Percentiles rank a stretch among this genome's conserved stretches.
Evolutionary conservation across 164 flowering plant genomes (phyloP).

Genomic region (Vitis rotundifolia): DNA sequence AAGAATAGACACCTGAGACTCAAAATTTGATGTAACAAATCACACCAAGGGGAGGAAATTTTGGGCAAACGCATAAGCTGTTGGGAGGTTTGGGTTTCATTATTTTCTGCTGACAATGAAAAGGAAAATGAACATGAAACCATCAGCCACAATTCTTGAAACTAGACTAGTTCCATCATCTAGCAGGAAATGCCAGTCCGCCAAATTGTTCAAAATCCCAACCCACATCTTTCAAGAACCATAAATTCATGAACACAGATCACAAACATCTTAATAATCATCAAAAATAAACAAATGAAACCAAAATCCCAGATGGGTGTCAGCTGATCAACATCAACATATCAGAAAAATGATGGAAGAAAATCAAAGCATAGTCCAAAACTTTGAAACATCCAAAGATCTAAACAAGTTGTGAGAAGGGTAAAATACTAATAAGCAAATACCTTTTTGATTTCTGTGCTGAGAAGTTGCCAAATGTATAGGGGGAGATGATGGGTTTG

Average conservation of each 20-base stretch:
- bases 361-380: background rate
- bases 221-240: background rate
- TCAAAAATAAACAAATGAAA: background rate
- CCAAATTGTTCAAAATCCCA: background rate
- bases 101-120: too few species aligned
- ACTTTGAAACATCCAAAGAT: background rate
- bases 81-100: too few species aligned
- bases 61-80: too few species aligned
- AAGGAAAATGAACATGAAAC: too few species aligned
- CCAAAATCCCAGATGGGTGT: slow-evolving; percentile 4
- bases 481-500: background rate
- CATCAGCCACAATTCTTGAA: too few species aligned
- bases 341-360: background rate
- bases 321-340: background rate
- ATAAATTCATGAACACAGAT: background rate
- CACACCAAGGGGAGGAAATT: too few species aligned
- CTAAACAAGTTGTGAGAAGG: background rate
- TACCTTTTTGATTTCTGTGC: too few species aligned
- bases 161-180: background rate
- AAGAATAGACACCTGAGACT: background rate
- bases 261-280: background rate
- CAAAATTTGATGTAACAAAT: background rate
- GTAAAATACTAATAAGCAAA: too few species aligned
- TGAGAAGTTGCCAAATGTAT: background rate
- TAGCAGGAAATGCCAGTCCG: background rate